Conservation (phyloP, 1,284 basidiomycete species). For the Heterobasidion parviporum region DNA sequence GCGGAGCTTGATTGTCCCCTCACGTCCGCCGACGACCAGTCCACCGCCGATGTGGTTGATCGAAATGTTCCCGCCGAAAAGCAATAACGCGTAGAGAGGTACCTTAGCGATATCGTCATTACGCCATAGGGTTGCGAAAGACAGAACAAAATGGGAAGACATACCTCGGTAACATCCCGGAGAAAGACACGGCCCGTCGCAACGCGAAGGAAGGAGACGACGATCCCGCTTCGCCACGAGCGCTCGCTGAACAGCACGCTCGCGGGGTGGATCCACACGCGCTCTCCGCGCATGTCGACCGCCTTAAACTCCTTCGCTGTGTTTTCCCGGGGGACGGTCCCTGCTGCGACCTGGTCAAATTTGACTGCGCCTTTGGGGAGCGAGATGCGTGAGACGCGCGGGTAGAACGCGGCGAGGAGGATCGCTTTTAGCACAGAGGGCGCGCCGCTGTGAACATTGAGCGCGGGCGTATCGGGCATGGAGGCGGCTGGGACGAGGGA, state of each 20-base stretch:
- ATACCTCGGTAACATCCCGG: conserved; percentile 82
- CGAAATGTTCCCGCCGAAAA: conserved; percentile 78
- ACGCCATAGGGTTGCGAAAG: neutral
- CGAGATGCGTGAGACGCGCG: conserved; percentile 66
- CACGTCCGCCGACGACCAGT: conserved; percentile 53
- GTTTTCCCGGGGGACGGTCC: conserved; percentile 76
- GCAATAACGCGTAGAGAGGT: conserved; percentile 77
- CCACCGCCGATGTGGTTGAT: conserved; percentile 78
- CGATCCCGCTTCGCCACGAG: conserved; percentile 71
- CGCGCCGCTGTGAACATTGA: conserved; percentile 57
- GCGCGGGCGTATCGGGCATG: conserved; percentile 33
- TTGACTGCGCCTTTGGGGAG: conserved; percentile 70
- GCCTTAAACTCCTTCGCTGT: conserved; percentile 77
- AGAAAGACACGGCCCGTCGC: conserved; percentile 84
- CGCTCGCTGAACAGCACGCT: conserved; percentile 74
- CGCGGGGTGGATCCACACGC: conserved; percentile 82
- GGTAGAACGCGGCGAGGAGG: conserved; percentile 79
- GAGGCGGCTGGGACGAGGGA: conserved; percentile 56
- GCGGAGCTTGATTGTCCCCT: conserved; percentile 53
- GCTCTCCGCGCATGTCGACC: conserved; percentile 50
- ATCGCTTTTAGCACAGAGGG: conserved; percentile 75
- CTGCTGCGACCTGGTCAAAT: conserved; percentile 77
- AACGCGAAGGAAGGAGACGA: conserved; percentile 80
- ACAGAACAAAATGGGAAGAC: conserved; percentile 9
- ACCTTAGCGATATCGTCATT: conserved; percentile 35